Evolutionary conservation across 2,329 filamentous ascomycete genomes (phyloP).

Genomic region (Fusarium anthophilum): DNA sequence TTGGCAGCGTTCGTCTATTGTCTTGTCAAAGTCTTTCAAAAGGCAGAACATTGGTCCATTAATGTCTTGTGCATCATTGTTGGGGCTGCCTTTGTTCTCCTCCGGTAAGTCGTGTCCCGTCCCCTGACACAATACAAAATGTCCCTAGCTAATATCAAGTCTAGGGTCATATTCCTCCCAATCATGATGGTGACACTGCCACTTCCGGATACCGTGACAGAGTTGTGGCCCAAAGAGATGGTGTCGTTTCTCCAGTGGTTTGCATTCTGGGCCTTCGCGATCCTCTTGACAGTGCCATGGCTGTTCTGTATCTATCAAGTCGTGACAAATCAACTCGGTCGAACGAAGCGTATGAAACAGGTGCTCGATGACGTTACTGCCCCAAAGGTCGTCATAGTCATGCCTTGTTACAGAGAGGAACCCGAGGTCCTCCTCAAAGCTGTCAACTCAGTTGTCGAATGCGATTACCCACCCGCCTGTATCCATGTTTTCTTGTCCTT

Average conservation of each 20-base stretch:
- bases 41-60: slow-evolving; percentile 89
- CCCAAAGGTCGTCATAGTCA: slow-evolving; percentile 94
- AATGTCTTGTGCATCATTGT: slow-evolving; percentile 80
- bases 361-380: slow-evolving; percentile 85
- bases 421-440: slow-evolving; percentile 85
- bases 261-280: slow-evolving; percentile 92
- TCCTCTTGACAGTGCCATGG: slow-evolving; percentile 88
- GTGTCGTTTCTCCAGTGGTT: slow-evolving; percentile 88
- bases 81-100: slow-evolving; percentile 74
- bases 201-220: slow-evolving; percentile 75
- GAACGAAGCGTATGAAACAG: slow-evolving; percentile 82
- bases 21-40: slow-evolving; percentile 84
- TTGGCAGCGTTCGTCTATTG: slow-evolving; percentile 94
- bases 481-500: slow-evolving; percentile 96
- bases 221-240: slow-evolving; percentile 75
- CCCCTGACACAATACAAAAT: not conserved
- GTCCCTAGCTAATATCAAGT: not conserved
- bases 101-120: slow-evolving; percentile 67
- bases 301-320: slow-evolving; percentile 92
- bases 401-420: slow-evolving; percentile 96
- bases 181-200: slow-evolving; percentile 95
- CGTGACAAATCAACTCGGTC: slow-evolving; percentile 85
- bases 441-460: slow-evolving; percentile 90
- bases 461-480: slow-evolving; percentile 91
- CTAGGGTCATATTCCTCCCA: slow-evolving; percentile 83